Evolutionary conservation across 1,284 basidiomycete species (phyloP).

Genomic region (Leucoagaricus sp.): DNA sequence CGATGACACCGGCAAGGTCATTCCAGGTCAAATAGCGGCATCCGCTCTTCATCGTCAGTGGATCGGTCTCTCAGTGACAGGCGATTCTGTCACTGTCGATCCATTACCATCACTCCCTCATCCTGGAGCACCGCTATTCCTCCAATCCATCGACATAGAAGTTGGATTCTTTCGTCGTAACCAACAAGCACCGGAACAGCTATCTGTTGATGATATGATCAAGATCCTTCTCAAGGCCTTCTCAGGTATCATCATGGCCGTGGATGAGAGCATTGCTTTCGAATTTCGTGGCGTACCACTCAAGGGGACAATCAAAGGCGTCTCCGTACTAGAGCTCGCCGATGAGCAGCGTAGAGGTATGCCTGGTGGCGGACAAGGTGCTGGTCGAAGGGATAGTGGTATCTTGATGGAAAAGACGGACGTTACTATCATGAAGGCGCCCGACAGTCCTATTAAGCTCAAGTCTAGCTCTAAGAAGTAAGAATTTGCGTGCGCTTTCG

Average conservation of each 20-base stretch:
- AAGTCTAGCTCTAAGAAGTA: slow-evolving; percentile 92
- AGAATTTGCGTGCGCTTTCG: slow-evolving; percentile 21
- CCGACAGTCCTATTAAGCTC: slow-evolving; percentile 82
- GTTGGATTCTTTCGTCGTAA: slow-evolving; percentile 72
- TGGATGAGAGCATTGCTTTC: slow-evolving; percentile 79
- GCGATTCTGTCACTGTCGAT: slow-evolving; percentile 76
- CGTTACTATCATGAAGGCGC: slow-evolving; percentile 86
- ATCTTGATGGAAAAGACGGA: slow-evolving; percentile 92
- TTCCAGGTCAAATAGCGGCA: slow-evolving; percentile 65
- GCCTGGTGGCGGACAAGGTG: slow-evolving; percentile 26
- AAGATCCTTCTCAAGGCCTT: slow-evolving; percentile 72
- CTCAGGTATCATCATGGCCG: slow-evolving; percentile 68
- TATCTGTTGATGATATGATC: slow-evolving; percentile 86
- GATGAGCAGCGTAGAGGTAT: slow-evolving; percentile 52
- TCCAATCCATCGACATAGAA: slow-evolving; percentile 80
- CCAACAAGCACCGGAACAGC: slow-evolving; percentile 69
- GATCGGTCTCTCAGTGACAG: slow-evolving; percentile 79
- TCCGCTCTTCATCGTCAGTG: slow-evolving; percentile 79
- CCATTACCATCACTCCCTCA: slow-evolving; percentile 59
- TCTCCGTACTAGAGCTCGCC: slow-evolving; percentile 71
- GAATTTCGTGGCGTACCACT: slow-evolving; percentile 92
- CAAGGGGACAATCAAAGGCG: slow-evolving; percentile 69
- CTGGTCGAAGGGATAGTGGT: slow-evolving; percentile 53
- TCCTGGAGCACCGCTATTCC: slow-evolving; percentile 64
- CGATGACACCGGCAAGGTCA: slow-evolving; percentile 72